These are phyloP conservation scores for Colletotrichum viniferum DNA, from an alignment of 2,329 filamentous ascomycete genomes.

Conservation along the genomic window DNA sequence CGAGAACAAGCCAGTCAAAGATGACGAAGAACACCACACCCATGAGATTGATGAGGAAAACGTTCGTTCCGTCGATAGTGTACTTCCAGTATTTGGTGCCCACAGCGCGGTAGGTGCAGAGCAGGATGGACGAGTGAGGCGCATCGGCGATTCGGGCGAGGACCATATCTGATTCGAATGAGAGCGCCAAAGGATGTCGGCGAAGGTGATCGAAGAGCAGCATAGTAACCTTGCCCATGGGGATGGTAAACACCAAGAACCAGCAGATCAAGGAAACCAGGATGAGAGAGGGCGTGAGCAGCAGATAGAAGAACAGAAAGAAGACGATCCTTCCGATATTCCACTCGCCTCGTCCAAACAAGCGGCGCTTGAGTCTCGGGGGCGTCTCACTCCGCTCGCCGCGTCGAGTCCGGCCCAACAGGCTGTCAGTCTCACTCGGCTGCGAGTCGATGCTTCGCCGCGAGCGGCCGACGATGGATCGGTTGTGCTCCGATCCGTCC, in stretches of 20 bases:
- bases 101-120: conserved; percentile 96
- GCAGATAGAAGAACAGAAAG: conserved; percentile 93
- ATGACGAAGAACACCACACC: conserved; percentile 93
- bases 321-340: conserved; percentile 93
- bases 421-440: conserved; percentile 84
- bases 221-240: conserved; percentile 95
- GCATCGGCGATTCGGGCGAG: conserved; percentile 74
- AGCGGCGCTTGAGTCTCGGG: conserved; percentile 70
- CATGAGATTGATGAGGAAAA: conserved; percentile 98
- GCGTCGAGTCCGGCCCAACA: conserved; percentile 69
- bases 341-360: conserved; percentile 97
- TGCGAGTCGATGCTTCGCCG: conserved; percentile 87
- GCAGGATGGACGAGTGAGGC: conserved; percentile 81
- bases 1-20: conserved; percentile 85
- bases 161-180: conserved; percentile 86
- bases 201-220: conserved; percentile 90
- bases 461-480: conserved; percentile 84
- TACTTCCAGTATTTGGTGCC: conserved; percentile 99
- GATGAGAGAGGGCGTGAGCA: conserved; percentile 86
- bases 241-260: conserved; percentile 97
- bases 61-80: conserved; percentile 96
- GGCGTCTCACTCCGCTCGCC: conserved; percentile 49
- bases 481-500: conserved; percentile 71
- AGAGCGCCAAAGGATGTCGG: conserved; percentile 88
- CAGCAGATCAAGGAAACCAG: conserved; percentile 89